Conservation (phyloP, 371 early-diverging fungal species). For the Apophysomyces variabilis region DNA sequence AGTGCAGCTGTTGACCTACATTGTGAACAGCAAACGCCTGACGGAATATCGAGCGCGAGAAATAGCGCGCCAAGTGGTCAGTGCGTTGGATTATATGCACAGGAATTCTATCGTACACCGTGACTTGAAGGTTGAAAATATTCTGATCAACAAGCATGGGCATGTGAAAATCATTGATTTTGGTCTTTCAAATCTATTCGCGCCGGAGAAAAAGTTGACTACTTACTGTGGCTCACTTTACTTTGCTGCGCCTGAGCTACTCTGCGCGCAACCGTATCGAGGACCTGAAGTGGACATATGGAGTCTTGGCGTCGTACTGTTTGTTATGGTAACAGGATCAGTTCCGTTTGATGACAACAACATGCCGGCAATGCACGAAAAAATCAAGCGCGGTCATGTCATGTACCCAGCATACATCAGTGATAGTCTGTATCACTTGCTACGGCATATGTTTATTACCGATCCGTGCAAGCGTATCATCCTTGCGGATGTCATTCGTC, state of each 20-base stretch:
- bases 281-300: conserved; percentile 98
- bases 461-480: conserved; percentile 76
- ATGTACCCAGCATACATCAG: conserved; percentile 85
- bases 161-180: conserved; percentile 93
- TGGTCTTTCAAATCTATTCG: conserved; percentile 94
- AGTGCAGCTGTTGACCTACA: conserved; percentile 87
- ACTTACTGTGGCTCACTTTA: conserved; percentile 97
- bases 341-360: conserved; percentile 97
- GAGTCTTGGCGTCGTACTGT: conserved; percentile 96
- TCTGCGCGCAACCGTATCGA: conserved; percentile 85
- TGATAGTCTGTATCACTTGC: conserved; percentile 75
- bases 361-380: conserved; percentile 90
- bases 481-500: conserved; percentile 75
- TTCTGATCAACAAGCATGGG: conserved; percentile 83
- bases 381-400: conserved; percentile 86
- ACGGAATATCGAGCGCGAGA: conserved; percentile 88
- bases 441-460: conserved; percentile 79
- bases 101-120: conserved; percentile 96
- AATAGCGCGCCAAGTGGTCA: conserved; percentile 92
- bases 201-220: conserved; percentile 76
- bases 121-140: conserved; percentile 98
- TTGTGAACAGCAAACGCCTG: conserved; percentile 87
- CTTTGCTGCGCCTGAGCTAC: conserved; percentile 97
- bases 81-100: conserved; percentile 94
- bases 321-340: conserved; percentile 92